Percentiles rank a stretch among this genome's conserved stretches.
Evolutionary conservation across 495 filamentous ascomycete genomes (phyloP).

Genomic region (Aspergillus homomorphus): DNA sequence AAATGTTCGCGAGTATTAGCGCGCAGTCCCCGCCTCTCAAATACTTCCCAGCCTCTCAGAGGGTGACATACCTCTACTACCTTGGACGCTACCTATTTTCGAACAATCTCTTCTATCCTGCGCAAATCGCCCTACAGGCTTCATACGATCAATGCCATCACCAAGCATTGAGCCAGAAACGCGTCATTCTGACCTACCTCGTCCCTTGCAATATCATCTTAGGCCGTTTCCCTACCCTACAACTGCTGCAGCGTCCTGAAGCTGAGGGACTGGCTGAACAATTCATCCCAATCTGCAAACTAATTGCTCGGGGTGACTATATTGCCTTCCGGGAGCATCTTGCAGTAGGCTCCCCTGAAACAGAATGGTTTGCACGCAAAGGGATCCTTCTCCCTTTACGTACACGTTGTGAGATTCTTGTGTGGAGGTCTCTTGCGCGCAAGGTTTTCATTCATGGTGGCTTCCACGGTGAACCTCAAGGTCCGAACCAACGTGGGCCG

Average conservation of each 20-base stretch:
- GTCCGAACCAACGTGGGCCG: slow-evolving; percentile 38
- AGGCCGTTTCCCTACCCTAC: slow-evolving; percentile 73
- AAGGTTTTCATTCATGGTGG: slow-evolving; percentile 68
- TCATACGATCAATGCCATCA: slow-evolving; percentile 77
- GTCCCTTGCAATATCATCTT: slow-evolving; percentile 79
- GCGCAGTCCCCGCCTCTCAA: slow-evolving; percentile 74
- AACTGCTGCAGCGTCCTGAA: slow-evolving; percentile 68
- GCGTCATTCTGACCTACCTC: slow-evolving; percentile 78
- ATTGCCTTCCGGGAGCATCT: slow-evolving; percentile 70
- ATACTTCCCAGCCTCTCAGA: slow-evolving; percentile 80
- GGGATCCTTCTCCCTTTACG: slow-evolving; percentile 69
- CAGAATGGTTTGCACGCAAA: slow-evolving; percentile 71
- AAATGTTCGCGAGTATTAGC: slow-evolving; percentile 86
- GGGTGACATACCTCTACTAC: slow-evolving; percentile 91
- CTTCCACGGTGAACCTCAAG: slow-evolving; percentile 45
- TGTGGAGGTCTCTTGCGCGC: slow-evolving; percentile 81
- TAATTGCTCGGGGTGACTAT: slow-evolving; percentile 79
- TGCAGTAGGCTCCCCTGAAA: slow-evolving; percentile 43
- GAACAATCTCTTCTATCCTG: slow-evolving; percentile 73
- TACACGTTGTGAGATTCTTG: slow-evolving; percentile 70
- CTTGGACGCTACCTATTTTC: slow-evolving; percentile 85
- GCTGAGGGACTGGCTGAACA: slow-evolving; percentile 62
- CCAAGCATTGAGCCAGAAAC: slow-evolving; percentile 65
- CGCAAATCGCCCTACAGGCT: slow-evolving; percentile 67
- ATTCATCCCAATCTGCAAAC: slow-evolving; percentile 68